phyloP scores from a whole-genome alignment of 1,139 yeast genomes.

The Candida freyschussii region DNA sequence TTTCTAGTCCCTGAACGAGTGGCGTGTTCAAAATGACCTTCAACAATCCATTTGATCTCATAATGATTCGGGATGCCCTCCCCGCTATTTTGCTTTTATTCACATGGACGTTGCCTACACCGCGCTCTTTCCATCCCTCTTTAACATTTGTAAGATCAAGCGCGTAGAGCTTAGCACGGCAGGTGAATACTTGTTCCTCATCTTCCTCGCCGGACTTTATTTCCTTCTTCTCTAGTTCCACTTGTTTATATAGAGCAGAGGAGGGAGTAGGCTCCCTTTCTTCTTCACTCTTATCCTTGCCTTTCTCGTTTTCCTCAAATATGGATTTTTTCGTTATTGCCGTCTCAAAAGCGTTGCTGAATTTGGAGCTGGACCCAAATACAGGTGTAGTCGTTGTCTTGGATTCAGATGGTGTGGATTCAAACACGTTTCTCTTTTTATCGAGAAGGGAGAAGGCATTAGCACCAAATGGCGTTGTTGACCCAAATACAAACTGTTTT shows the following conservation, averaged over 20 bases:
- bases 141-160: conserved; percentile 57
- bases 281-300: conserved; percentile 15
- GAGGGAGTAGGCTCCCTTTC: conserved; percentile 10
- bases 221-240: conserved; percentile 41
- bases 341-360: conserved; percentile 53
- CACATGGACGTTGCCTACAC: conserved; percentile 80
- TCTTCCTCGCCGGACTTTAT: conserved; percentile 88
- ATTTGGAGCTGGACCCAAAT: conserved; percentile 58
- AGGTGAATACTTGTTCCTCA: conserved; percentile 63
- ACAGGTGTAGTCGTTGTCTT: conserved; percentile 31
- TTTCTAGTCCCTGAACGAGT: conserved; percentile 51
- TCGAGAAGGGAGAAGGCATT: conserved; percentile 31
- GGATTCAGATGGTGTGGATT: conserved; percentile 12
- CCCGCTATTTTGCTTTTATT: conserved; percentile 42
- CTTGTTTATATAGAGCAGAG: conserved; percentile 21
- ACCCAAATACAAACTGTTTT: conserved; percentile 53
- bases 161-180: conserved; percentile 77
- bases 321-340: conserved; percentile 50
- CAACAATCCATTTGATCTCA: conserved; percentile 87
- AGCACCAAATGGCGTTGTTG: conserved; percentile 43
- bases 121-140: conserved; percentile 95
- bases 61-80: conserved; percentile 57
- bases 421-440: conserved; percentile 36
- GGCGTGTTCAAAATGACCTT: conserved; percentile 79
- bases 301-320: conserved; percentile 36